Conservation (phyloP, 305 asterid genomes). For the Fraxinus floribunda region DNA sequence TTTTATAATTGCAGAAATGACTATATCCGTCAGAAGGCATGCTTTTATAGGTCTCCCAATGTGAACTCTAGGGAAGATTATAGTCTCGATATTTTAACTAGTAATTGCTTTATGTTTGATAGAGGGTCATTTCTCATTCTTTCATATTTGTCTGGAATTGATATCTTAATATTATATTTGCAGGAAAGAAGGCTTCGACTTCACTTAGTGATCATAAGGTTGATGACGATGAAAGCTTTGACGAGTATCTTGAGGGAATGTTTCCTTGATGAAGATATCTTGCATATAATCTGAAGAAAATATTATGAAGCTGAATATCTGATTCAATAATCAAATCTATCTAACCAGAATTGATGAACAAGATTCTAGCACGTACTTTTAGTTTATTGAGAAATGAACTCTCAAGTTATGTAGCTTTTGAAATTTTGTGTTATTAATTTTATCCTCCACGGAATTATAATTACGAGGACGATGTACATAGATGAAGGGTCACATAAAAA, state of each 20-base stretch:
- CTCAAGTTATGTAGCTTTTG: not conserved
- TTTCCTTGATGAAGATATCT: slow-evolving; percentile 50
- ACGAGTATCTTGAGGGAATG: slow-evolving; percentile 85
- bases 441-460: not conserved
- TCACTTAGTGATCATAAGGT: slow-evolving; percentile 33
- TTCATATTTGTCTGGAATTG: not conserved
- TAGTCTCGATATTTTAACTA: not conserved
- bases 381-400: not conserved
- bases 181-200: slow-evolving; percentile 46
- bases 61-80: too few species aligned
- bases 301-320: not conserved
- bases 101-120: not conserved
- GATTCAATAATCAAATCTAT: not conserved
- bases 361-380: not conserved
- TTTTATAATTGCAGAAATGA: not conserved
- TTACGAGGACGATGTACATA: not conserved
- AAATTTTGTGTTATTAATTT: too few species aligned
- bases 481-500: not conserved
- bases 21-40: not conserved
- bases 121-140: not conserved
- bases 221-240: slow-evolving; percentile 69
- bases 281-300: not conserved
- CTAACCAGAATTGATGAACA: not conserved
- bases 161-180: not conserved
- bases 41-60: not conserved